Base-by-base conservation (phyloP, 1,284 basidiomycete genomes). In the Papiliotrema terrestris region DNA sequence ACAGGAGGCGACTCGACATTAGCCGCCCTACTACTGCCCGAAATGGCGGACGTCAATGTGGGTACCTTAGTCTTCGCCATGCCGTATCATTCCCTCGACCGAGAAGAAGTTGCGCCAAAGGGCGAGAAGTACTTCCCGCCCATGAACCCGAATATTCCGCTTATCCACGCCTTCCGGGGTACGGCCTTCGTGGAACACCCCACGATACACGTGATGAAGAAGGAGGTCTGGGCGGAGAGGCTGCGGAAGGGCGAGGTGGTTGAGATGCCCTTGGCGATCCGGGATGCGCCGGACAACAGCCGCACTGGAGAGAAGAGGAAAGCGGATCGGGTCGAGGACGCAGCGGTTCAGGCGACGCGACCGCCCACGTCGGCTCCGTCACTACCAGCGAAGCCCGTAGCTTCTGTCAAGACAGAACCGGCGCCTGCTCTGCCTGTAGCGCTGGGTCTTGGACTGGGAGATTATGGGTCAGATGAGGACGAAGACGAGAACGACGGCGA, bases 121-220 rank as follows among this genome's bases (percentile, higher is more conserved):
- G 54, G 55, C 45, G 60, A 52, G 49, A 64, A 57, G 54, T 76
- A 58, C 71, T 87, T 84, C 71, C 80, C 85, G 60, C 81, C 81
- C 35, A 74, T 91, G 5, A 82, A 87, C 53, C 73, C 80, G 2
- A 69, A 69, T 2, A 62, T 78, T 46, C 72, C 80, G 17, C 77
- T 93, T 17, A 68, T 73, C 8, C 64, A 72, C 9, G 74, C 80
- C 8, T 76, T 93, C 44, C 79, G 76, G 45, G 77, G 83, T 44
- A 87, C 83, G 49, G 79, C 83, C 36, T 89, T 89, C 67, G 80
- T 88, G 43, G 91, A 93, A 73, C 92, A 84, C 65, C 90, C 91
- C 3, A 84, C 84, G 0, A 83, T 94, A 42, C 84, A 89, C 49
- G 74, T 93, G 3, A 86, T 83, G 78, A 81, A 85, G 48, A 81